Base-by-base conservation (phyloP, 164 flowering plant genomes). In the Malania oleifera region DNA sequence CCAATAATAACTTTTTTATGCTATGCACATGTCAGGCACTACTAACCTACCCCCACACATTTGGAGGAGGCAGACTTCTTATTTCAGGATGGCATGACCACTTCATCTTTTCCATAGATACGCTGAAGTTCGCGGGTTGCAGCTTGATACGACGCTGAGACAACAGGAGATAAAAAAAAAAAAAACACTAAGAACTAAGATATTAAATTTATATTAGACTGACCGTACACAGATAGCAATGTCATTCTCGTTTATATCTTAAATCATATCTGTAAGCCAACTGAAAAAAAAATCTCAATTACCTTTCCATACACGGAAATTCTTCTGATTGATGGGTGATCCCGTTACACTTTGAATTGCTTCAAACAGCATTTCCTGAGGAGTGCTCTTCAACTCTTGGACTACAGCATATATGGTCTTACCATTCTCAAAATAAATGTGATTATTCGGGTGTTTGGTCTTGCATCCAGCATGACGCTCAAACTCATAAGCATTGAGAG, bases 381-480 rank as follows among this genome's bases (percentile, higher is more conserved):
- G 79, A 25, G 85, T 82, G 58, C 52, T 77, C 70, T 76, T 82
- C 67, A 84, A 73, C 69, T 84, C 82, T 56, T 80, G 87, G 23
- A 80, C 91, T 14, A 77, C 78, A 2, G 64, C 81, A 77, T 80
- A 79, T n/a, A 84, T 67, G 41, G 83, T 80, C 63, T 84, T 84
- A 38, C 90, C 90, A 63, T 84, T 84, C 65, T 75, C 80, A 66
- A 84, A 82, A 74, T 78, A 84, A 26, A 84, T 84, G 63, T 78
- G 83, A 61, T 77, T 79, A 41, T 82, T 82, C 3, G 90, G 90
- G 57, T 84, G 87, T 37, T 82, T 82, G 23, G 85, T 78, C 61
- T 79, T 78, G 78, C 79, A 71, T 49, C 76, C 77, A 64, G 87
- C 87, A 68, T 84, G 91, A 6, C 79, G 78, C 73, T 84, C 91